Base-by-base conservation (phyloP, 75 land plant genomes). In the Pseudotsuga menziesii region DNA sequence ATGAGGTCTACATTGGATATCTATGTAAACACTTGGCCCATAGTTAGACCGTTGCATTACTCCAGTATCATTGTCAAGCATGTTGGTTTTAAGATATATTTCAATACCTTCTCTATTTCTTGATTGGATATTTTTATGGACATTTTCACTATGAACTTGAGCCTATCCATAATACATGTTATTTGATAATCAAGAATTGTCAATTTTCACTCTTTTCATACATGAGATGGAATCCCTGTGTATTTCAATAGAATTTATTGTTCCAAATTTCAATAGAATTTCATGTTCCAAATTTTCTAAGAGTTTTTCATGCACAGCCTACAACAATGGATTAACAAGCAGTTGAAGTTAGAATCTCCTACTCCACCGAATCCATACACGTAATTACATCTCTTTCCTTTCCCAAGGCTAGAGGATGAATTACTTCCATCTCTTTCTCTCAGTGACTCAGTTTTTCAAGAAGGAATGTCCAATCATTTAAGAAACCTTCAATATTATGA, bases 401-500 rank as follows among this genome's bases (percentile, higher is more conserved):
- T 32, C 41, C 32, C 20, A 4, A 8, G 17, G 19, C n/a, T 17
- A n/a, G 19, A 16, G 35, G 29, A 2, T 66, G 32, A 32, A 35
- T 66, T 66, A 44, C 41, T 66, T 44, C 41, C 41, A 36, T 16
- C 20, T 66, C 22, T 35, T 32, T 6, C 32, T 17, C 70, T 36
- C 5, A 3, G 36, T 1, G 3, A 66, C n/a, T n/a, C 22, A 17
- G 16, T 17, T 35, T 66, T 35, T 66, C 36, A 66, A 32, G 22
- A 36, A 89, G 83, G 67, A 91, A 61, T n/a, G 78, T 61, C 96
- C 96, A 93, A 16, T 81, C 79, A 74, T 76, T 91, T 76, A 93
- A 84, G 79, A 94, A 88, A 66, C 91, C 92, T 81, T 94, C 94
- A 63, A 94, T 75, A n/a, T n/a, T n/a, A n/a, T n/a, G n/a, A n/a